Evolutionary conservation across 768 basidiomycete species (phyloP).

Genomic region (Tricholoma sp.): DNA sequence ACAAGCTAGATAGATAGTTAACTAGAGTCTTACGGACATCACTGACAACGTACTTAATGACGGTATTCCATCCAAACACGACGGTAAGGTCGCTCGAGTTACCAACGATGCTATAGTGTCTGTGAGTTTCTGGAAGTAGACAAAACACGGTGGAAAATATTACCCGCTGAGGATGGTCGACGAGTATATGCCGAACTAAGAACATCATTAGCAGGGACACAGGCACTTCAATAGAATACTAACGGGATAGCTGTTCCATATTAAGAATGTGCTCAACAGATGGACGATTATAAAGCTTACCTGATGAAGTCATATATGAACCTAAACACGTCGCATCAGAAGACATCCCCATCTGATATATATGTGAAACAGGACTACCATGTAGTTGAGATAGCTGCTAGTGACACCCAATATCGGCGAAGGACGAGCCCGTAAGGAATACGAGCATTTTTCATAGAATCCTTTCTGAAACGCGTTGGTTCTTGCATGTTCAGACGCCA

Average conservation of each 20-base stretch:
- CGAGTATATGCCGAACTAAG: conserved; percentile 76
- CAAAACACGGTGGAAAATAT: conserved; percentile 6
- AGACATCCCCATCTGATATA: neutral
- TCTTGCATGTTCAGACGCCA: conserved; percentile 88
- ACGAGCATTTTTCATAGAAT: conserved; percentile 70
- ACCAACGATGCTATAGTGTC: conserved; percentile 52
- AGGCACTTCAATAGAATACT: conserved; percentile 19
- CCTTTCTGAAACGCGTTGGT: conserved; percentile 64
- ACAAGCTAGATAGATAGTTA: conserved; percentile 13
- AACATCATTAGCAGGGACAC: conserved; percentile 1
- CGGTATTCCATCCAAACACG: conserved; percentile 80
- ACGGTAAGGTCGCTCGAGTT: conserved; percentile 43
- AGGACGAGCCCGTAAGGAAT: conserved; percentile 78
- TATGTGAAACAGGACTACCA: conserved; percentile 44
- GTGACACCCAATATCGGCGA: conserved; percentile 72
- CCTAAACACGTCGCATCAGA: conserved; percentile 23
- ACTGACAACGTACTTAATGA: conserved; percentile 60
- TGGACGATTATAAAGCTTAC: conserved; percentile 31
- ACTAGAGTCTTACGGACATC: neutral
- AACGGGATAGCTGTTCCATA: conserved; percentile 52
- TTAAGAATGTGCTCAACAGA: neutral
- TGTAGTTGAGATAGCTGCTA: conserved; percentile 68
- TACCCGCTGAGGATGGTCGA: conserved; percentile 69
- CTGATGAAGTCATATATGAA: conserved; percentile 81
- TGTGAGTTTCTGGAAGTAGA: neutral